Base-by-base conservation (phyloP, 352 stramenopile genomes). In the Pythium sp. region DNA sequence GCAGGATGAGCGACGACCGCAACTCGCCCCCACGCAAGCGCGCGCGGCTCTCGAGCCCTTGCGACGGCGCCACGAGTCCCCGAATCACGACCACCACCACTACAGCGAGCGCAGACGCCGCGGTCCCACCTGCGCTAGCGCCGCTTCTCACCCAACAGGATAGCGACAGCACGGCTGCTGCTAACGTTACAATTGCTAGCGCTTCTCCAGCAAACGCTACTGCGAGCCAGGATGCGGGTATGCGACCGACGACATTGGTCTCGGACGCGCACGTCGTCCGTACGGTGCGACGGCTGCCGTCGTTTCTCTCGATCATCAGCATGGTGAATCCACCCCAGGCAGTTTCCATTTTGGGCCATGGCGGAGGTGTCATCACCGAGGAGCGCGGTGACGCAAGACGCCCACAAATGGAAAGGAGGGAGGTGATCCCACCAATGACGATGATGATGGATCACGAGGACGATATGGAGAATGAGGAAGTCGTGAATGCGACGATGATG, bases 11-110 rank as follows among this genome's bases (percentile, higher is more conserved):
- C 58, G 73, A 79, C 71, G 72, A 79, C 58, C 70, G 73, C 14
- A 55, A 63, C 18, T 76, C 64, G 51, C 74, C 77, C 41, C 74
- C 77, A 53, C 67, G 74, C 12, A 81, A 80, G 59, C 75, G 70
- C 61, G 74, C 72, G 34, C 77, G 77, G 12, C 67, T 81, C 34
- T 55, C 71, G 36, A 66, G 59, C 18, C 47, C 65, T 28, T 34
- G 20, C 26, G 72, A 14, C 9, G 22, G 2, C 22, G 8, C 11
- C 30, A 8, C 12, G 22, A 63, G 58, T 7, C 3, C 24, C 56
- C 15, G 36, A 58, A 11, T 15, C 51, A n/a, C n/a, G n/a, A 14
- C 34, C 34, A 20, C 7, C 26, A n/a, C 9, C 18, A 12, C 62
- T 34, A 26, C 49, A 2, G 41, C 46, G 59, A 41, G 47, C 24